Percentiles rank a stretch among this genome's conserved stretches.
Evolutionary conservation across 495 filamentous ascomycete genomes (phyloP).

Genomic region (Xylaria venustula): DNA sequence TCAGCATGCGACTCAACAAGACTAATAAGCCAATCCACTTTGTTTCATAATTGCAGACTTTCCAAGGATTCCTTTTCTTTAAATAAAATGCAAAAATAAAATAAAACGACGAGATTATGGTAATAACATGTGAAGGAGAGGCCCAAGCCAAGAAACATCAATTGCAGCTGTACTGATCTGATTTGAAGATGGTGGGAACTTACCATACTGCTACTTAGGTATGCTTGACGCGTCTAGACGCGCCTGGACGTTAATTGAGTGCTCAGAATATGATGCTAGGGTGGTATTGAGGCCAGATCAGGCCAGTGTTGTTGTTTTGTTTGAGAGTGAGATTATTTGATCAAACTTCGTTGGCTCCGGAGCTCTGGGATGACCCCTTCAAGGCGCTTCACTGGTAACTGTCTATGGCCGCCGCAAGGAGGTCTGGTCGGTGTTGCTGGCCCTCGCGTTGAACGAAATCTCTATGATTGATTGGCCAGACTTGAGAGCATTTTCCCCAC

Average conservation of each 20-base stretch:
- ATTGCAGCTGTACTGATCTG: background rate
- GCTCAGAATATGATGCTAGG: background rate
- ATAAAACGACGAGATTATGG: background rate
- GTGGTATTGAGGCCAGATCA: background rate
- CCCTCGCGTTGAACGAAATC: background rate
- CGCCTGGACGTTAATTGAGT: background rate
- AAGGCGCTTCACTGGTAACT: conserved; percentile 4
- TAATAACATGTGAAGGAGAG: background rate
- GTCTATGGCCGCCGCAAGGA: background rate
- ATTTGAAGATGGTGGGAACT: background rate
- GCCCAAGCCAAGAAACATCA: background rate
- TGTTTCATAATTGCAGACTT: background rate
- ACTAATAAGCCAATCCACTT: conserved; percentile 4
- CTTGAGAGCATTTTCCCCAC: too few relatives aligned
- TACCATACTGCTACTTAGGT: conserved; percentile 7
- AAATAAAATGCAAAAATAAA: background rate
- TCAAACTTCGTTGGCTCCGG: background rate
- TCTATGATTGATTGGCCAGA: background rate
- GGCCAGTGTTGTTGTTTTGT: conserved; percentile 2
- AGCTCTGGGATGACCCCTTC: background rate
- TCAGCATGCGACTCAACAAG: conserved; percentile 11
- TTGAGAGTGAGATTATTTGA: background rate
- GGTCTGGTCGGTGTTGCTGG: background rate
- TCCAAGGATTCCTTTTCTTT: background rate
- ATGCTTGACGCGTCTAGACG: conserved; percentile 6